Percentiles rank a stretch among this genome's conserved stretches.
These are phyloP conservation scores for Fusarium cicatricum DNA, from an alignment of 2,329 filamentous ascomycete genomes.

Conservation along the genomic window DNA sequence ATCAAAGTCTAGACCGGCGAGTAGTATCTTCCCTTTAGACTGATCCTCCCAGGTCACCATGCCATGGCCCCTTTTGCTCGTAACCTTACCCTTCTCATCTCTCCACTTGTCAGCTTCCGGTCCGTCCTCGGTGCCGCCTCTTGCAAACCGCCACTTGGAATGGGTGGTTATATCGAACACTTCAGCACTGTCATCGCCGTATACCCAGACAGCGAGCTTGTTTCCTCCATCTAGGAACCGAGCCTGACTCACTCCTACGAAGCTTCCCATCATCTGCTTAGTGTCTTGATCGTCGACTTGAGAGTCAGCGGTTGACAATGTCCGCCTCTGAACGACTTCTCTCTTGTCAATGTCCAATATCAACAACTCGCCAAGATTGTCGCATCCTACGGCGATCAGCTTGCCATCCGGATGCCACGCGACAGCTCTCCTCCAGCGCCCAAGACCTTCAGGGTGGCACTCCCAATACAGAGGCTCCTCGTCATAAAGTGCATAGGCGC, in stretches of 20 bases:
- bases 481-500: background rate
- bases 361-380: slow-evolving; percentile 7
- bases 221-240: slow-evolving; percentile 17
- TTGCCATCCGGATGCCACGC: slow-evolving; percentile 17
- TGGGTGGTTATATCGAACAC: slow-evolving; percentile 13
- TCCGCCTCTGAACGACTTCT: slow-evolving; percentile 3
- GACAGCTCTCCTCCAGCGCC: slow-evolving; percentile 10
- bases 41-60: slow-evolving; percentile 22
- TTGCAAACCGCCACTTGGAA: slow-evolving; percentile 20
- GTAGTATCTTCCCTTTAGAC: background rate
- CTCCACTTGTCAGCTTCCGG: slow-evolving; percentile 11
- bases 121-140: slow-evolving; percentile 21
- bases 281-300: background rate
- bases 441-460: background rate
- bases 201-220: slow-evolving; percentile 8
- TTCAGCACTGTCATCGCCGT: slow-evolving; percentile 20
- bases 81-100: slow-evolving; percentile 15
- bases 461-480: slow-evolving; percentile 6
- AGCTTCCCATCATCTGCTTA: background rate
- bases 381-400: slow-evolving; percentile 16
- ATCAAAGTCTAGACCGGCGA: slow-evolving; percentile 21
- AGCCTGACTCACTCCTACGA: background rate
- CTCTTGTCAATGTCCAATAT: slow-evolving; percentile 3
- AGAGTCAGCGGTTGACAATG: background rate
- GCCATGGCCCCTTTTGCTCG: background rate